Evolutionary conservation across 192 early-diverging fungal genomes (phyloP), one percentile per base, ranked within the genome.

Genomic region (Linnemannia exigua): DNA sequence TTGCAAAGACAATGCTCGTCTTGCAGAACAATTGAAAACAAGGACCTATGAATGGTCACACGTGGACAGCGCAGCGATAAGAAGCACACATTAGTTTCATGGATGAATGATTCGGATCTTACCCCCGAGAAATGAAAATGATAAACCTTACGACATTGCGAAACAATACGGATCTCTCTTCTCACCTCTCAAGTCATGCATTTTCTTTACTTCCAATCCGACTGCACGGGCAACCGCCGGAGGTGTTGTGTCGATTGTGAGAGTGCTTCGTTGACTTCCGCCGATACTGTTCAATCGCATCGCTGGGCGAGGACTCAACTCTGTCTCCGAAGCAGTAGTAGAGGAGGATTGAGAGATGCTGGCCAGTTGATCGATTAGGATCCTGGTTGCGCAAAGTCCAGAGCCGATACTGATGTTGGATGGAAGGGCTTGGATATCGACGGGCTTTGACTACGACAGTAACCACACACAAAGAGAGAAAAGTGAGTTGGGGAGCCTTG

Each of bases 361-460:
- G 54, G 72, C 41, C 33, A 78, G 70, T 48, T 72, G 76, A 38
- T 86, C 75, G 41, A 80, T 73, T 63, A 86, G 67, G 41, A 86
- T 72, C 75, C 51, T 76, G 28, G 84, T 69, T 46, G 79, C 84
- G 70, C 66, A 63, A 25, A 79, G 67, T 15, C 51, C 61, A 5
- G 78, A 31, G 5, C 78, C 67, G 50, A 86, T 86, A 25, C 58
- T 48, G n/a, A 86, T 15, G 36, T 77, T 86, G 20, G 68, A 3
- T 16, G 84, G 79, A 8, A 86, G 61, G 1, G 44, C 66, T 2
- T n/a, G 28, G 7, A 75, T 14, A 52, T 85, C 69, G 8, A 79
- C 50, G 22, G 67, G 44, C 16, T 54, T 46, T n/a, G 80, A n/a
- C 73, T 76, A 68, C 41, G 9, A 9, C 15, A 16, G 22, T n/a